Percentiles rank a stretch among this genome's conserved stretches.
Evolutionary conservation across 176 grass and related monocot species (phyloP).

Genomic region (Carex parvula): DNA sequence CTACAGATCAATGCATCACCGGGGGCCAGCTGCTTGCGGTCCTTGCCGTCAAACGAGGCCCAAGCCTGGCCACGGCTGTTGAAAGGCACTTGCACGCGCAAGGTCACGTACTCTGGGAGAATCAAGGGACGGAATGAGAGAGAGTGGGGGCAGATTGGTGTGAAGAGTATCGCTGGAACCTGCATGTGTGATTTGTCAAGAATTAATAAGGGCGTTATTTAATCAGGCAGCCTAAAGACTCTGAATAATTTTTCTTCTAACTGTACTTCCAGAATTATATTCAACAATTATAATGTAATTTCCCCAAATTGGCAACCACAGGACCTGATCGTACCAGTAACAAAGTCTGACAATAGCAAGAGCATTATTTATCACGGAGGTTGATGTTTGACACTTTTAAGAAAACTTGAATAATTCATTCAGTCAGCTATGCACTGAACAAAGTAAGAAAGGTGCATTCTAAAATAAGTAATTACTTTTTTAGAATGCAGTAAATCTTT

Average conservation of each 20-base stretch:
- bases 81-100: conserved; percentile 74
- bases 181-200: conserved; percentile 24
- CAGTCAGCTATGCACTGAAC: neutral
- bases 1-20: conserved; percentile 95
- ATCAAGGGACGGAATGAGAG: conserved; percentile 87
- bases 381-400: neutral
- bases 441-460: neutral
- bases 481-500: no score
- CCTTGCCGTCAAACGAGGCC: conserved; percentile 97
- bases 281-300: neutral
- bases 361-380: neutral
- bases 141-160: conserved; percentile 91
- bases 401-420: neutral
- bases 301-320: neutral
- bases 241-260: neutral
- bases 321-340: neutral
- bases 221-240: neutral
- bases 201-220: neutral
- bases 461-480: neutral
- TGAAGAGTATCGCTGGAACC: conserved; percentile 96
- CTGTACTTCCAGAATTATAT: neutral
- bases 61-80: conserved; percentile 86
- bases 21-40: conserved; percentile 58
- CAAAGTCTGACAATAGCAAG: neutral
- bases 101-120: conserved; percentile 75